Evolutionary conservation across 371 early-diverging fungal species (phyloP), one percentile per base, ranked within the genome.

Genomic region (Mucor circinelloides): DNA sequence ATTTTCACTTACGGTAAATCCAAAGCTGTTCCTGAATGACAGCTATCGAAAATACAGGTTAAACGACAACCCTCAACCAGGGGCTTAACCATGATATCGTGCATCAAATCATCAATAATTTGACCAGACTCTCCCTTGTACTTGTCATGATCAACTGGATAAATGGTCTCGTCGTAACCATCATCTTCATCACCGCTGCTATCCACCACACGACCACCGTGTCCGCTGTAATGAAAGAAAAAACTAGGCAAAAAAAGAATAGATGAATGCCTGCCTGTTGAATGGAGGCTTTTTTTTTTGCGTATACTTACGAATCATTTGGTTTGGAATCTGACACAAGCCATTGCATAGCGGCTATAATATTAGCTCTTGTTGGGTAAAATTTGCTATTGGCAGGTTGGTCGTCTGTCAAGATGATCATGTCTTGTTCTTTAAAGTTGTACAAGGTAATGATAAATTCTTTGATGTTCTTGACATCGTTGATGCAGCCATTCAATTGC

Each of bases 151-250:
- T 98, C 99, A 6, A 95, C 77, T 9, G 99, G 99, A 36, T 90
- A 78, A 58, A 83, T 78, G 0, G 80, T 82, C 60, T 82, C 82
- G 62, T 82, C 82, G 58, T 56, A 84, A 17, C 95, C 95, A 75
- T 96, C 96, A 57, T 89, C 85, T 69, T 97, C 96, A 75, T 96
- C 96, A 32, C 94, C 93, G 59, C 87, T 79, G 17, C 65, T 54
- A 79, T 94, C 94, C 54, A 74, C 72, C 6, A 77, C 81, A 52
- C 89, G 87, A 17, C 87, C 88, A 38, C 97, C 97, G 75, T 97
- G 97, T 5, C 97, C 97, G 68, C 91, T 91, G 76, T 84, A 98
- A 75, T 95, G 96, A 76, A 96, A 89, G 69, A 95, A 90, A 78
- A 91, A 86, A 27, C 88, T 87, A 69, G 1, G 38, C 15, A 32